A percentile compares a stretch with the other conserved stretches of the same genome.
These are phyloP conservation scores for Epithemia pelagica DNA, from an alignment of 108 stramenopile species.

Conservation along the genomic window DNA sequence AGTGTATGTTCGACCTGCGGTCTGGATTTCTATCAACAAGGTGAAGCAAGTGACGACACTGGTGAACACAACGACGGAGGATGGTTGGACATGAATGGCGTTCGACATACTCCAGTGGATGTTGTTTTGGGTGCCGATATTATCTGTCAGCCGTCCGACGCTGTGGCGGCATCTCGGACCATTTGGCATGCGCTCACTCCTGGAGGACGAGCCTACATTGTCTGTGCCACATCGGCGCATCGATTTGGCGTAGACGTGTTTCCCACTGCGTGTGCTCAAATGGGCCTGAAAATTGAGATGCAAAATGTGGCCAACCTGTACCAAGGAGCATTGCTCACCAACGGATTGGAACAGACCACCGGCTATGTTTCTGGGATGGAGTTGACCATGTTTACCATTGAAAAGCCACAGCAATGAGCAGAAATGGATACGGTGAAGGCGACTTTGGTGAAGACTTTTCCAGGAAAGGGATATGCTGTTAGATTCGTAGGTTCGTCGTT, in stretches of 20 bases:
- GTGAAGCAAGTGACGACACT: conserved; percentile 5
- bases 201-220: conserved; percentile 50
- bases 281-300: conserved; percentile 31
- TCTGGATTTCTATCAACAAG: conserved; percentile 72
- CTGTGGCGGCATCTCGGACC: conserved; percentile 61
- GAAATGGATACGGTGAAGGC: no score
- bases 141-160: conserved; percentile 74
- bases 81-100: conserved; percentile 37
- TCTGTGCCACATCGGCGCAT: conserved; percentile 71
- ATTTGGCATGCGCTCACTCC: conserved; percentile 48
- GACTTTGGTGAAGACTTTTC: no score
- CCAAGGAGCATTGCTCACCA: conserved; percentile 27
- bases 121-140: conserved; percentile 73
- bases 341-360: conserved; percentile 39
- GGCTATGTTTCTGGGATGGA: conserved; percentile 72
- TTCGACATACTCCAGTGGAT: conserved; percentile 41
- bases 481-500: no score
- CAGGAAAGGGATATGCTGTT: no score
- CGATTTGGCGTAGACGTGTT: conserved; percentile 77
- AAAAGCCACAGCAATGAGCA: conserved; percentile 16
- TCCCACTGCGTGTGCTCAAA: conserved; percentile 42
- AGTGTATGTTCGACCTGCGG: conserved; percentile 11
- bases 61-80: conserved; percentile 13
- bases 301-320: conserved; percentile 39
- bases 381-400: conserved; percentile 44